A percentile compares a stretch with the other conserved stretches of the same genome.
Conservation (phyloP, 2,329 filamentous ascomycete species). For the Ophiostoma tasmaniense region DNA sequence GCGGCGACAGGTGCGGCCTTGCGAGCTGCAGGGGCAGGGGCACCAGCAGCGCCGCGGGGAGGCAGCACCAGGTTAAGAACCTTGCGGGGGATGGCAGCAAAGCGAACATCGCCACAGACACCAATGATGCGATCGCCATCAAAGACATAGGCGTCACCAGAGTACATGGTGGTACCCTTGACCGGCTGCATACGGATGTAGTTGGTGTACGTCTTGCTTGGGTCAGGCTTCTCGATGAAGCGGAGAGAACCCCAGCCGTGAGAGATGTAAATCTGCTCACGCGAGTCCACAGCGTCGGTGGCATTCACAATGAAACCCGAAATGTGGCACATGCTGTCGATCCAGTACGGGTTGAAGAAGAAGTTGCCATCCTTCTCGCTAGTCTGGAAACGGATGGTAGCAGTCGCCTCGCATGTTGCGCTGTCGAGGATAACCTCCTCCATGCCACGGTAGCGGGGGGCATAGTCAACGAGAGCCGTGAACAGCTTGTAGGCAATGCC, state of each 20-base stretch:
- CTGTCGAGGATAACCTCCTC: slow-evolving; percentile 49
- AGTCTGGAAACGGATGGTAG: slow-evolving; percentile 39
- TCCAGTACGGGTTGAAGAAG: slow-evolving; percentile 50
- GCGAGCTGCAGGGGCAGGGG: slow-evolving; percentile 24
- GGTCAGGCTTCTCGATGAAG: slow-evolving; percentile 39
- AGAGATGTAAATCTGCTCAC: slow-evolving; percentile 49
- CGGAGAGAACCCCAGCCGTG: slow-evolving; percentile 50
- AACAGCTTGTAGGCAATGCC: slow-evolving; percentile 71
- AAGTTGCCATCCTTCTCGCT: slow-evolving; percentile 41
- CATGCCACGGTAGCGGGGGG: slow-evolving; percentile 46
- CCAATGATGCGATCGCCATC: slow-evolving; percentile 43
- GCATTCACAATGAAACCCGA: slow-evolving; percentile 55
- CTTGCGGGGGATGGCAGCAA: slow-evolving; percentile 58
- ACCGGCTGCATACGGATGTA: slow-evolving; percentile 52
- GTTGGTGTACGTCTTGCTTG: slow-evolving; percentile 42
- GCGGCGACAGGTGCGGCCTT: slow-evolving; percentile 26
- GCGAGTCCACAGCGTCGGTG: slow-evolving; percentile 46
- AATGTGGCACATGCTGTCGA: slow-evolving; percentile 51
- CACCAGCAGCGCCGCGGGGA: slow-evolving; percentile 40
- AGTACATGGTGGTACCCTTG: slow-evolving; percentile 42
- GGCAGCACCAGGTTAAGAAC: slow-evolving; percentile 60
- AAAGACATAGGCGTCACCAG: slow-evolving; percentile 48
- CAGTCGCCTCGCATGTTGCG: slow-evolving; percentile 35
- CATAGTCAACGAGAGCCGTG: slow-evolving; percentile 48
- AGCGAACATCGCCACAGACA: slow-evolving; percentile 49